Conservation (phyloP, 495 filamentous ascomycete genomes). For the Hyaloscypha variabilis region DNA sequence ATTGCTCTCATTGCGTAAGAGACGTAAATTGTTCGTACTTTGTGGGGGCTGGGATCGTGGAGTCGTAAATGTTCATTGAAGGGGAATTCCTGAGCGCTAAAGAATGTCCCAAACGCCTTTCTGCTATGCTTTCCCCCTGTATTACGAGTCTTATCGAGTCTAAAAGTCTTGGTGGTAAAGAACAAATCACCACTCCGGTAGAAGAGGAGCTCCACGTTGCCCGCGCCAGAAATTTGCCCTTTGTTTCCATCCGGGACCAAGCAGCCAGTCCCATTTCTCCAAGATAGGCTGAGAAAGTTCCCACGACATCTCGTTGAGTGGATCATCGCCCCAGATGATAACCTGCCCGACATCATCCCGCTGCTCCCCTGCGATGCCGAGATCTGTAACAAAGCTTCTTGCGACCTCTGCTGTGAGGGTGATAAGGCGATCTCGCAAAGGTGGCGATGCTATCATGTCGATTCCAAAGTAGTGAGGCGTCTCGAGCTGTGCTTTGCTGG, state of each 20-base stretch:
- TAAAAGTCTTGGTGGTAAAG: background rate
- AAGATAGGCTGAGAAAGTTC: conserved; percentile 38
- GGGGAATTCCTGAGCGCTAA: background rate
- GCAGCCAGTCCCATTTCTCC: conserved; percentile 38
- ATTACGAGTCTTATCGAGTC: background rate
- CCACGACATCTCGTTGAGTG: conserved; percentile 40
- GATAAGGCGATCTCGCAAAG: conserved; percentile 37
- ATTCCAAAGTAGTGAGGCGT: conserved; percentile 44
- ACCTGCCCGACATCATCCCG: conserved; percentile 35
- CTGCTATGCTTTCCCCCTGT: conserved; percentile 14
- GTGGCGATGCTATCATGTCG: conserved; percentile 41
- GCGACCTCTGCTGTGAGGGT: conserved; percentile 30
- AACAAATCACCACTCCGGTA: conserved; percentile 33
- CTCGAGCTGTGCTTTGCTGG: conserved; percentile 39
- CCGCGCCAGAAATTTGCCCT: conserved; percentile 40
- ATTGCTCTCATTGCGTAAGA: too few species aligned
- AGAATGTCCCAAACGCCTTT: conserved; percentile 4
- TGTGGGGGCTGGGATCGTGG: background rate
- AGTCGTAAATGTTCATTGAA: background rate
- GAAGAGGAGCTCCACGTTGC: conserved; percentile 34
- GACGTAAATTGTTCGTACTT: too few species aligned
- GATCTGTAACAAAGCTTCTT: conserved; percentile 33
- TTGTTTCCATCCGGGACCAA: conserved; percentile 35
- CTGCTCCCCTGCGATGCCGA: conserved; percentile 31
- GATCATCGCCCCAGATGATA: conserved; percentile 41